phyloP scores from a whole-genome alignment of 2,329 filamentous ascomycete species.

The Sporothrix brunneoviolacea region DNA sequence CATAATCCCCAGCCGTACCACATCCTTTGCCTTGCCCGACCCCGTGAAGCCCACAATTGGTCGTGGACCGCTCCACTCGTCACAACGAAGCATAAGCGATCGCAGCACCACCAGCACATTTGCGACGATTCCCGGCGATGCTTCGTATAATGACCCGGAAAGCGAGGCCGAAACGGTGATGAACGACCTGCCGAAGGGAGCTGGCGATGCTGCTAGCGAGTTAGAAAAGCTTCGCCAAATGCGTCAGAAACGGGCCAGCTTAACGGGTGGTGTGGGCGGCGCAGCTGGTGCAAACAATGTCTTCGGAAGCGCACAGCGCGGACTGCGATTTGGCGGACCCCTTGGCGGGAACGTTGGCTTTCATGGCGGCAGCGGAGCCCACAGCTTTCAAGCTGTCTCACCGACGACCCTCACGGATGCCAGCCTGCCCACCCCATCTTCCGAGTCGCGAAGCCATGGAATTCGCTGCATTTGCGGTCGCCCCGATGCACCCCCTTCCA shows the following conservation, averaged over 20 bases:
- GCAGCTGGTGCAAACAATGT: conserved; percentile 5
- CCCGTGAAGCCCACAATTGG: conserved; percentile 40
- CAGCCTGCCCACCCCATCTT: conserved; percentile 40
- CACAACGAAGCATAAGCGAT: conserved; percentile 42
- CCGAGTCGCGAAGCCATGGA: conserved; percentile 33
- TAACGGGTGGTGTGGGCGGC: conserved; percentile 8
- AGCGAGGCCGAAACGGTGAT: conserved; percentile 56
- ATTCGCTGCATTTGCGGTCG: conserved; percentile 53
- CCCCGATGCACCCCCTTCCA: conserved; percentile 34
- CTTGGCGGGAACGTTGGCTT: conserved; percentile 19
- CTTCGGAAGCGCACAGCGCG: conserved; percentile 13
- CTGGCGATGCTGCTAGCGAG: conserved; percentile 54
- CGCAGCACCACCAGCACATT: conserved; percentile 38
- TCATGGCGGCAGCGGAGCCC: conserved; percentile 12
- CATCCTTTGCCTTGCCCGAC: conserved; percentile 52
- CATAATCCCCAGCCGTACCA: conserved; percentile 54
- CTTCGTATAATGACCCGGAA: conserved; percentile 34
- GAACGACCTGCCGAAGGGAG: conserved; percentile 33
- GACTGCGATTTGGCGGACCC: conserved; percentile 9
- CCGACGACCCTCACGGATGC: conserved; percentile 45
- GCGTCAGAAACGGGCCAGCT: conserved; percentile 32
- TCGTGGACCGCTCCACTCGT: conserved; percentile 39
- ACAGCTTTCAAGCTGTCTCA: conserved; percentile 32
- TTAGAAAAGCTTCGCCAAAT: conserved; percentile 51
- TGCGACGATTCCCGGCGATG: conserved; percentile 24